Evolutionary conservation across 2,329 filamentous ascomycete genomes (phyloP), one percentile per base, ranked within the genome.

Genomic region (Aspergillus sojae): DNA sequence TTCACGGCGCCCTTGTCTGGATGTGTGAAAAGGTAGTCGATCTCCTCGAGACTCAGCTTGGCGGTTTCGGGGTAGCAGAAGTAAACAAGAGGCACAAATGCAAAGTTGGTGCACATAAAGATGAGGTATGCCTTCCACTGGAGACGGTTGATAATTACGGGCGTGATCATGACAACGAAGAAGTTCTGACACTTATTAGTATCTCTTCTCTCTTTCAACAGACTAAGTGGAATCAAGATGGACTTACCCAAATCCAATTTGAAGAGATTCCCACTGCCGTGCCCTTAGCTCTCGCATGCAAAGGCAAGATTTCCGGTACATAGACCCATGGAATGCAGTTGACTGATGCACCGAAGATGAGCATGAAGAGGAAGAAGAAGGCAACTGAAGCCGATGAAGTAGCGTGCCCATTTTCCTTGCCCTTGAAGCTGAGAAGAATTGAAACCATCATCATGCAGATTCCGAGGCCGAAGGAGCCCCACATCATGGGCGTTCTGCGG

Each of bases 311-410:
- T 64, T 85, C 81, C 0, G 82, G 80, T 0, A 82, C 80, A 63
- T 82, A 82, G 0, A 82, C 79, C 82, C 82, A 84, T 0, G 82
- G 82, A 10, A 84, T 80, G 52, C 79, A 81, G 61, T 83, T 84
- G 5, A 79, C 78, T 4, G 77, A 78, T 5, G 78, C 78, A 4
- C 80, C 81, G 58, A 79, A 80, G 23, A 78, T 76, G 7, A 80
- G 69, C 78, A 80, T 80, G 60, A 76, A 79, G 57, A 75, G 34
- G 71, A 84, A 84, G 72, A 84, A 84, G 68, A 84, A 84, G 0
- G 82, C 77, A 10, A 84, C 79, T 23, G 80, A 81, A 0, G 81
- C 82, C 4, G 78, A 78, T 0, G 80, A 75, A 4, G 81, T 84
- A 0, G 58, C 50, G 23, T 68, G 63, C 28, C 36, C 73, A 64